Percentiles rank a stretch among this genome's conserved stretches.
These are phyloP conservation scores for Monosporascus sp. DNA, from an alignment of 2,329 filamentous ascomycete species.

Conservation along the genomic window DNA sequence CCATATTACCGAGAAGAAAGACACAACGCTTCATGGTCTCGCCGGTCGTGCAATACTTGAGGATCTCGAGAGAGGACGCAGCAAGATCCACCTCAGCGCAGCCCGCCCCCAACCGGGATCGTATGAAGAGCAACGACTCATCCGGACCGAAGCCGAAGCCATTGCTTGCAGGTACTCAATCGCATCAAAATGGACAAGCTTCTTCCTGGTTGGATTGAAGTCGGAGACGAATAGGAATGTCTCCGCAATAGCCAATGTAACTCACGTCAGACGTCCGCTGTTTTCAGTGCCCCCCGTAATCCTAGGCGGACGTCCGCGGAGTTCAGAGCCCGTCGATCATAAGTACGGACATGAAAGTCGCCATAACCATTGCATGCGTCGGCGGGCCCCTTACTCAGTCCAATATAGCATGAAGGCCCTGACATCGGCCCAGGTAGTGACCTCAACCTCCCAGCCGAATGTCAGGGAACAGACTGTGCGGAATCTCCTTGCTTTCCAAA, in stretches of 20 bases:
- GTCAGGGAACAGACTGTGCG: neutral
- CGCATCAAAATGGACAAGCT: conserved; percentile 9
- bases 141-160: conserved; percentile 1
- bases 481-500: conserved; percentile 1
- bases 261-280: neutral
- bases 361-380: too few relatives aligned
- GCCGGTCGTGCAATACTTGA: conserved; percentile 5
- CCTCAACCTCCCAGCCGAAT: neutral
- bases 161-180: conserved; percentile 10
- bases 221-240: neutral
- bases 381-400: too few relatives aligned
- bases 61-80: conserved; percentile 1
- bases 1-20: neutral
- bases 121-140: neutral
- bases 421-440: neutral
- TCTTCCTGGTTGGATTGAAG: conserved; percentile 2
- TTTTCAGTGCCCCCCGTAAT: too few relatives aligned
- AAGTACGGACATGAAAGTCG: too few relatives aligned
- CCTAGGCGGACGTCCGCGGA: too few relatives aligned
- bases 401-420: too few relatives aligned
- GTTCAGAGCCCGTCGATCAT: too few relatives aligned
- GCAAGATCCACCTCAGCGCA: too few relatives aligned
- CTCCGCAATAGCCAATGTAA: too few relatives aligned
- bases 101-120: too few relatives aligned
- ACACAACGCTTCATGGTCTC: conserved; percentile 7